These are phyloP conservation scores for Dictyostelium purpureum DNA, from an alignment of 78 protist species.

Conservation along the genomic window DNA sequence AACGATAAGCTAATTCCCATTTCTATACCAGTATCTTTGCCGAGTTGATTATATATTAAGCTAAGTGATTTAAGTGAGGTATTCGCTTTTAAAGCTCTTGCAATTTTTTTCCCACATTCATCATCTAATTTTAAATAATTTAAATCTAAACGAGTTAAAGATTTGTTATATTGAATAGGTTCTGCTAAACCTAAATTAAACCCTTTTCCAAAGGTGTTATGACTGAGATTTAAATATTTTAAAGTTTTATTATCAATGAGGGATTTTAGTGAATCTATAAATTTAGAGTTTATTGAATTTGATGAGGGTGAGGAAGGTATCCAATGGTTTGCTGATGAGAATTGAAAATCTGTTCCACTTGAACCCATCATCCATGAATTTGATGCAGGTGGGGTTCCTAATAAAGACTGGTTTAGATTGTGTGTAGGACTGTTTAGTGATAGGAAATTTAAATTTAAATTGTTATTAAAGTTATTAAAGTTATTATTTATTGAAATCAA, in stretches of 20 bases:
- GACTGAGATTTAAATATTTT: constrained; percentile 29
- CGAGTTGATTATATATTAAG: constrained; percentile 42
- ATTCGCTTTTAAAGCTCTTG: background rate
- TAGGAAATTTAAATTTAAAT: constrained; percentile 11
- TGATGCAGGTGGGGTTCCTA: constrained; percentile 5
- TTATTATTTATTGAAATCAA: constrained; percentile 14
- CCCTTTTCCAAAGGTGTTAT: constrained; percentile 55
- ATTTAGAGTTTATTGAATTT: constrained; percentile 38
- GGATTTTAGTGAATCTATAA: constrained; percentile 18
- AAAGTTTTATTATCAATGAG: background rate
- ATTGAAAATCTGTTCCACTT: constrained; percentile 1
- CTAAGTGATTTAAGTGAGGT: background rate
- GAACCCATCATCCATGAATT: background rate
- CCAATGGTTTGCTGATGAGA: background rate
- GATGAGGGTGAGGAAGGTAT: constrained; percentile 66
- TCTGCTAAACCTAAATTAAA: constrained; percentile 14
- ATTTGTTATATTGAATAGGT: background rate
- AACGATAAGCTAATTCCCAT: background rate
- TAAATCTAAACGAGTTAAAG: constrained; percentile 2
- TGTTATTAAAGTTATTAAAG: background rate
- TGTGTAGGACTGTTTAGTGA: background rate
- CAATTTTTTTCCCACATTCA: constrained; percentile 36
- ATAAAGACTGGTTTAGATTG: background rate
- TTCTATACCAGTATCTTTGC: constrained; percentile 8
- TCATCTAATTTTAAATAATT: constrained; percentile 59